phyloP scores from a whole-genome alignment of 2,329 filamentous ascomycete genomes.

The Paecilomyces niveus region DNA sequence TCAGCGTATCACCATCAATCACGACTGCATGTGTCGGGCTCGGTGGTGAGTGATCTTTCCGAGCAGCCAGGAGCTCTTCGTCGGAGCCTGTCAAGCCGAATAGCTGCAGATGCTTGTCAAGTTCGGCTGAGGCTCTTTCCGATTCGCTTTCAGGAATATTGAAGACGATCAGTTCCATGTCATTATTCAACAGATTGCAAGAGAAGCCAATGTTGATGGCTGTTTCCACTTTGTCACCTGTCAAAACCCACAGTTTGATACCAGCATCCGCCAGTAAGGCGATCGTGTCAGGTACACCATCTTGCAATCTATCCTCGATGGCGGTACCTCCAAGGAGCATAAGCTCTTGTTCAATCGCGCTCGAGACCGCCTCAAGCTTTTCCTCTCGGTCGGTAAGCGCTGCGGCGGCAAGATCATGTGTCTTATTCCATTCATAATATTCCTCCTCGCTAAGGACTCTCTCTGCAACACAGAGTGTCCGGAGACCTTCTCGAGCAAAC shows the following conservation, averaged over 20 bases:
- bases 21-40: conserved; percentile 84
- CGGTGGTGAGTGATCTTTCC: conserved; percentile 77
- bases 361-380: conserved; percentile 82
- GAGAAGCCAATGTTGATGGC: conserved; percentile 99
- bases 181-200: conserved; percentile 92
- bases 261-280: conserved; percentile 83
- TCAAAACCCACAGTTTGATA: conserved; percentile 97
- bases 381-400: conserved; percentile 83
- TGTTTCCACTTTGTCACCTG: conserved; percentile 97
- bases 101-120: conserved; percentile 63
- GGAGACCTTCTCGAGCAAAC: conserved; percentile 90
- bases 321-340: conserved; percentile 86
- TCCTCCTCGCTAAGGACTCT: conserved; percentile 72
- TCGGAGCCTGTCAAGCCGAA: conserved; percentile 81
- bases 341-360: conserved; percentile 84
- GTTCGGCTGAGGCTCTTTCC: conserved; percentile 57
- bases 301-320: conserved; percentile 93
- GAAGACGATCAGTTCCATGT: conserved; percentile 92
- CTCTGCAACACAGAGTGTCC: conserved; percentile 90
- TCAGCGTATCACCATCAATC: conserved; percentile 89
- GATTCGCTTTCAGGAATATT: conserved; percentile 73
- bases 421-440: conserved; percentile 75
- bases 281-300: conserved; percentile 94
- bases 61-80: conserved; percentile 72
- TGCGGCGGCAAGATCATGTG: conserved; percentile 80